A percentile compares a stretch with the other conserved stretches of the same genome.
phyloP scores from a whole-genome alignment of 257 asterid genomes.

The Forsythia viridissima region DNA sequence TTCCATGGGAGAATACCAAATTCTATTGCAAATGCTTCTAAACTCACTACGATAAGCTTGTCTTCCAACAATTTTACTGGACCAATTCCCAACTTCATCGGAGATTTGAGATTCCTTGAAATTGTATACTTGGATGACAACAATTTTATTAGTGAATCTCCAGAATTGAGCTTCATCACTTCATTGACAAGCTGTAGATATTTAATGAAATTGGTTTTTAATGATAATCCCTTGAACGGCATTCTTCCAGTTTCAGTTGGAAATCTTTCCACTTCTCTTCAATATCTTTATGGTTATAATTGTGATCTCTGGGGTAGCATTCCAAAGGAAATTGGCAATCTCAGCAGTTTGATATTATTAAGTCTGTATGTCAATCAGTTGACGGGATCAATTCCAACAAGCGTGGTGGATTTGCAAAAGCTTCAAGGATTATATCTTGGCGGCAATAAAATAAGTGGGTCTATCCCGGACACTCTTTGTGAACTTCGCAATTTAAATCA shows the following conservation, averaged over 20 bases:
- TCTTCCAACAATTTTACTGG: too few relatives aligned
- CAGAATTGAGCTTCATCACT: constrained; percentile 25
- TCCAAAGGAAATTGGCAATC: constrained; percentile 28
- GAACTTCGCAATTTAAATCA: not conserved
- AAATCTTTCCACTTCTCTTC: constrained; percentile 25
- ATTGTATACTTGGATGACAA: not conserved
- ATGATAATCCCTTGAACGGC: constrained; percentile 4
- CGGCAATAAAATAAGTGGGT: constrained; percentile 12
- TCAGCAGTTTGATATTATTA: constrained; percentile 2
- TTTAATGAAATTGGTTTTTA: not conserved
- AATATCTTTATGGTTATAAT: not conserved
- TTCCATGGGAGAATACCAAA: too few relatives aligned
- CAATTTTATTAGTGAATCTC: constrained; percentile 14
- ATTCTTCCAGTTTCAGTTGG: constrained; percentile 28
- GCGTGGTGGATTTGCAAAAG: not conserved
- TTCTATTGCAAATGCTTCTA: too few relatives aligned
- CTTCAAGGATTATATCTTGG: constrained; percentile 4
- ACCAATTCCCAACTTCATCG: too few relatives aligned
- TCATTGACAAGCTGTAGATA: constrained; percentile 22
- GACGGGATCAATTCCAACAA: constrained; percentile 18
- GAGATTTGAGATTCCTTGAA: too few relatives aligned
- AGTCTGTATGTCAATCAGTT: not conserved
- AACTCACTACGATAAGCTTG: not conserved
- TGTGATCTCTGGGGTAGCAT: constrained; percentile 17
- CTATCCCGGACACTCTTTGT: constrained; percentile 16